Evolutionary conservation across 192 early-diverging fungal genomes (phyloP), one percentile per base, ranked within the genome.

Genomic region (Jimgerdemannia lactiflua): DNA sequence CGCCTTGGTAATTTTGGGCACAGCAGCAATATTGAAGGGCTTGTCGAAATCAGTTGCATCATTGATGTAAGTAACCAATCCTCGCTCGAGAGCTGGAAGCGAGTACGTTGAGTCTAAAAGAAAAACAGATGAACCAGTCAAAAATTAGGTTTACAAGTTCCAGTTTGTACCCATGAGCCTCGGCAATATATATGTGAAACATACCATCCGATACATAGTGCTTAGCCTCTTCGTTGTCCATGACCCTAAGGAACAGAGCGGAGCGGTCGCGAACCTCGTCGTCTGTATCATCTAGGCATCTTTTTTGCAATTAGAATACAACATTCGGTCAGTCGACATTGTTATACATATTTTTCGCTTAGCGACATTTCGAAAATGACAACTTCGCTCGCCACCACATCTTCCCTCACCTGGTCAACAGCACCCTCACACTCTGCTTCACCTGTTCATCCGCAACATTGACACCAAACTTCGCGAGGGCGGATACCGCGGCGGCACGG

Each of bases 241-340:
- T 88, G 29, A 98, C 86, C 42, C 88, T 88, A 79, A 99, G 87
- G 70, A 90, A 95, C 88, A 98, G 88, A 1, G 94, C 92, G 10
- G 97, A 95, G 70, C 97, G 91, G 76, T 99, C 98, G 74, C 98
- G 92, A 64, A 99, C 98, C 82, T 99, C 97, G 81, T 99, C 98
- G 82, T 99, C 98, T 71, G 88, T 92, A 80, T 99, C 98, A 74
- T 99, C 98, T 77, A 96, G 83, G 81, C 97, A 98, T 76, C 97
- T 94, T 68, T 68, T 14, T 68, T 68, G 67, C 9, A 67, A n/a
- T 4, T 54, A 54, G 49, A 54, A 54, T 43, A 79, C 66, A 29
- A 29, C 29, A 29, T 29, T 29, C 29, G 29, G 29, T 29, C 29
- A 29, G 29, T 29, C 29, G 29, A 29, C 29, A 29, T 29, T 29